Conservation (phyloP, 768 basidiomycete species). For the Calocera viscosa region DNA sequence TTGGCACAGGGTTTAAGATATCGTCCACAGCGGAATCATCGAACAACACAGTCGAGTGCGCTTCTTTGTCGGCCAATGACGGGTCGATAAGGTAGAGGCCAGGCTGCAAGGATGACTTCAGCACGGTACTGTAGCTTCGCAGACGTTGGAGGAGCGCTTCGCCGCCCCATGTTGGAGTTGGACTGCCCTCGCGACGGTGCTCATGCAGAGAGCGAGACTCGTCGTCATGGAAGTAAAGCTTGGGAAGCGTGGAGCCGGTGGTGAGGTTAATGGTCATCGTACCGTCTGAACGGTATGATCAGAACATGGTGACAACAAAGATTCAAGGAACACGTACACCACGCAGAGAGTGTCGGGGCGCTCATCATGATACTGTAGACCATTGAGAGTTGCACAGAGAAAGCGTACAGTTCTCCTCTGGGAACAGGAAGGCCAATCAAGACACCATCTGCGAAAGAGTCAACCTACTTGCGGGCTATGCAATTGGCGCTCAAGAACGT, state of each 20-base stretch:
- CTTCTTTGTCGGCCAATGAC: constrained; percentile 79
- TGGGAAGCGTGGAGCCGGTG: constrained; percentile 72
- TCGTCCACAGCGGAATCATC: constrained; percentile 79
- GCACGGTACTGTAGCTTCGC: constrained; percentile 60
- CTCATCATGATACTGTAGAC: constrained; percentile 82
- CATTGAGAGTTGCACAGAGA: constrained; percentile 81
- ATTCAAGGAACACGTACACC: constrained; percentile 44
- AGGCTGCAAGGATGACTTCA: constrained; percentile 77
- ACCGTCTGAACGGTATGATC: constrained; percentile 44
- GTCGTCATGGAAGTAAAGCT: constrained; percentile 92
- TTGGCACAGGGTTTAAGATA: constrained; percentile 76
- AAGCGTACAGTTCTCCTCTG: constrained; percentile 82
- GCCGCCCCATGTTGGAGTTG: constrained; percentile 63
- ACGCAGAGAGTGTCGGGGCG: constrained; percentile 70
- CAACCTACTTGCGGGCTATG: constrained; percentile 11
- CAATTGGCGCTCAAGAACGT: constrained; percentile 18
- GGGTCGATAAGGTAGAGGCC: constrained; percentile 86
- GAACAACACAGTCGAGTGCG: constrained; percentile 75
- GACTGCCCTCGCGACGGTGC: constrained; percentile 20
- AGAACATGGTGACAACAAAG: constrained; percentile 21
- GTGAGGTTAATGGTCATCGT: constrained; percentile 81
- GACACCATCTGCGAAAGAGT: constrained; percentile 48
- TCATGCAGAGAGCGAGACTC: constrained; percentile 56
- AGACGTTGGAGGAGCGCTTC: constrained; percentile 73
- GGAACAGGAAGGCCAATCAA: constrained; percentile 74